Evolutionary conservation across 257 asterid species (phyloP), one percentile per base, ranked within the genome.

Genomic region (Cynanchum wilfordii): DNA sequence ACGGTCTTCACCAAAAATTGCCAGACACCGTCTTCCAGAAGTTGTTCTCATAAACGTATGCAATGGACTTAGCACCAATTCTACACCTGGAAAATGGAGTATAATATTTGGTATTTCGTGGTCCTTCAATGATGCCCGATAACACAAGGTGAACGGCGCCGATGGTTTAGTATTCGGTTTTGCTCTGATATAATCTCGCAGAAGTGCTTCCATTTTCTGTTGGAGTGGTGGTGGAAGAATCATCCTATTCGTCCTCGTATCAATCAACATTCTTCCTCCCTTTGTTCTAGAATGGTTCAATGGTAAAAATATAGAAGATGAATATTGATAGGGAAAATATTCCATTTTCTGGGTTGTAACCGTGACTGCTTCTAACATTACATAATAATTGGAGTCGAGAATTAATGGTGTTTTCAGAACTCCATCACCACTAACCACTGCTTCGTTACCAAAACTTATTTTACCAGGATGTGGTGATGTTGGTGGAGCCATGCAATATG

Each of bases 401-500:
- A 78, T 76, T 2, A 91, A 62, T 7, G 88, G 92, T 0, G 93
- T 87, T 19, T 85, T 59, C 33, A 75, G 84, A 19, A 80, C 84
- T 0, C 84, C 82, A 0, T 4, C 67, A 60, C 90, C 90, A 7
- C 82, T 72, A 11, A 87, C 72, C 9, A 65, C 78, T 5, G 75
- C 82, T 1, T 8, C 50, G 1, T 79, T 89, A 4, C 96, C 95
- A 5, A 89, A 87, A 27, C 69, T 79, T 76, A 92, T 69, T 60
- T 74, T 87, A 12, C 91, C 86, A 0, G 89, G 59, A 29, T 45
- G 63, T 5, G 29, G 44, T 4, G 36, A 69, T 42, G 19, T 68
- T 0, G 55, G 33, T 0, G 91, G 86, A 15, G 80, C 83, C 33
- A 92, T 82, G 71, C 97, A 92, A 1, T 86, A 89, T 0, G 96